A percentile compares a stretch with the other conserved stretches of the same genome.
phyloP scores from a whole-genome alignment of 208 protist genomes.

The Trypanosoma scelopori region DNA sequence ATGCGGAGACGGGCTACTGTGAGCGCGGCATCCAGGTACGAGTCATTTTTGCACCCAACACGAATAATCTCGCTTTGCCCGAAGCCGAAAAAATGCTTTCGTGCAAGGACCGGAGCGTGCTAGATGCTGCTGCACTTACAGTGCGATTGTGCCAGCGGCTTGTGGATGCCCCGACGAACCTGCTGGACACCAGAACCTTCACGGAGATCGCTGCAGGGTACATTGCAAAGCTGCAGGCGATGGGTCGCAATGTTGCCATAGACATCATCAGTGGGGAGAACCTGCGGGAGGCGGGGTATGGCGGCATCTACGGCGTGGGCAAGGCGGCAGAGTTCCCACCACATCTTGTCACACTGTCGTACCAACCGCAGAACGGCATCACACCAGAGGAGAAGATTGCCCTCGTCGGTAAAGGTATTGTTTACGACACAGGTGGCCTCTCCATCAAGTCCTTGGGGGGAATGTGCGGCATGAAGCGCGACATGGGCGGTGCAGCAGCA shows the following conservation, averaged over 20 bases:
- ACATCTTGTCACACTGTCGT: constrained; percentile 75
- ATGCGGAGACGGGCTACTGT: constrained; percentile 45
- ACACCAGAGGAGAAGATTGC: constrained; percentile 60
- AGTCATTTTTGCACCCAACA: constrained; percentile 40
- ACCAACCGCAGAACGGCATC: constrained; percentile 57
- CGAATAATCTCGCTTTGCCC: constrained; percentile 16
- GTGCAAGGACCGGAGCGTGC: constrained; percentile 22
- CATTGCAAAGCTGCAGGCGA: constrained; percentile 33
- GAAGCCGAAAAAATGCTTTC: constrained; percentile 24
- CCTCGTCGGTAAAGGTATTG: constrained; percentile 92
- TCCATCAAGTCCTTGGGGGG: constrained; percentile 67
- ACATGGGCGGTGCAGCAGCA: constrained; percentile 90
- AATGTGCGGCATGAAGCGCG: constrained; percentile 92
- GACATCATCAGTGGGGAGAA: constrained; percentile 73
- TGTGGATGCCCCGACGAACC: constrained; percentile 80
- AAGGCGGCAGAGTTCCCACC: constrained; percentile 87
- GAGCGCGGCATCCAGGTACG: constrained; percentile 34
- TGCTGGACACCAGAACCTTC: constrained; percentile 86
- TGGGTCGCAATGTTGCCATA: constrained; percentile 33
- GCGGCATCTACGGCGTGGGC: constrained; percentile 78
- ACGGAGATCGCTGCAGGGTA: constrained; percentile 63
- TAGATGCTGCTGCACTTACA: constrained; percentile 31
- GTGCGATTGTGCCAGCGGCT: constrained; percentile 83
- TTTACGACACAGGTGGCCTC: constrained; percentile 92
- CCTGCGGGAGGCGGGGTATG: constrained; percentile 81